phyloP scores from a whole-genome alignment of 2,329 filamentous ascomycete genomes.

The Sclerotinia borealis region DNA sequence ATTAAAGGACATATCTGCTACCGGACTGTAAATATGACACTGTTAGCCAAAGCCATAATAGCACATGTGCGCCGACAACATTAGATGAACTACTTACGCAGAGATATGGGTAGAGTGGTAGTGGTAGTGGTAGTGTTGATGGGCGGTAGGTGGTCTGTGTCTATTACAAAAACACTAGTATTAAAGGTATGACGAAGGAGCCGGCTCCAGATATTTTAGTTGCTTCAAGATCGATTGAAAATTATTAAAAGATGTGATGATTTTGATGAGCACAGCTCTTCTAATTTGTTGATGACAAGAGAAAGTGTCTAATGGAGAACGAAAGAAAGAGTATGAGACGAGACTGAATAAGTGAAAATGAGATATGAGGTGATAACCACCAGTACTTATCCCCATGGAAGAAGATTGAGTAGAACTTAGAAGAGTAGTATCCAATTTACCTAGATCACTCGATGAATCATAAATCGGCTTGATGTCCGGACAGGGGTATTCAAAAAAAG shows the following conservation, averaged over 20 bases:
- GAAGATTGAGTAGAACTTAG: conserved; percentile 12
- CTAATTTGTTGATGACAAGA: conserved; percentile 24
- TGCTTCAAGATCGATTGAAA: conserved; percentile 19
- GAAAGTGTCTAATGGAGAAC: conserved; percentile 24
- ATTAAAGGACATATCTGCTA: conserved; percentile 54
- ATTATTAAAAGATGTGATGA: conserved; percentile 27
- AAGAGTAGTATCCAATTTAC: conserved; percentile 7
- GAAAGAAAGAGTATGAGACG: conserved; percentile 25
- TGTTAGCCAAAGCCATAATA: conserved; percentile 16
- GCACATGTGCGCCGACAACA: not conserved
- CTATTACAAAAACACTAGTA: conserved; percentile 26
- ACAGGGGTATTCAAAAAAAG: not conserved
- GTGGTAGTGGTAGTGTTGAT: too few species aligned
- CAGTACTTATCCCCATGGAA: conserved; percentile 29
- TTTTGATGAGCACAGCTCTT: conserved; percentile 28
- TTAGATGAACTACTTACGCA: conserved; percentile 22
- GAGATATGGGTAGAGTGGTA: conserved; percentile 12
- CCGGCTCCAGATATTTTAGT: conserved; percentile 27
- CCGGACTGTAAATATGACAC: conserved; percentile 42
- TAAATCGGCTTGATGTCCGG: not conserved
- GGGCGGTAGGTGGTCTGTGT: conserved; percentile 13
- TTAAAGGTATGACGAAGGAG: conserved; percentile 26
- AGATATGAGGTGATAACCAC: conserved; percentile 4
- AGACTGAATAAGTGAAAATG: conserved; percentile 20
- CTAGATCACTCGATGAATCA: not conserved